These are phyloP conservation scores for Flaveria ramosissima DNA, from an alignment of 129 eudicot genomes.

Conservation along the genomic window DNA sequence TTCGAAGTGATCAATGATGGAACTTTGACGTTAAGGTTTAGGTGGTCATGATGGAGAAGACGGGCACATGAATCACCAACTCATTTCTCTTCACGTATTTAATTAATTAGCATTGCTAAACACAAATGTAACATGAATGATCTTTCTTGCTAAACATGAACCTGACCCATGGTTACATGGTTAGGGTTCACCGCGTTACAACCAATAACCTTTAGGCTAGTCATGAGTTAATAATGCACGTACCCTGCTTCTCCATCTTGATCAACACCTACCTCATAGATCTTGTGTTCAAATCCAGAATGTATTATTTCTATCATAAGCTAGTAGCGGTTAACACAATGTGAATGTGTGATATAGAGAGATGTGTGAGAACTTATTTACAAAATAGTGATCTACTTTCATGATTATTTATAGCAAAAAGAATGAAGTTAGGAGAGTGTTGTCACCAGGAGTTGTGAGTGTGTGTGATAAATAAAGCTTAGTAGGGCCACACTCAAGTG, in stretches of 20 bases:
- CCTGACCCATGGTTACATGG: too few relatives aligned
- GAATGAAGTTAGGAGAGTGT: constrained; percentile 15
- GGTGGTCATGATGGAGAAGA: constrained; percentile 98
- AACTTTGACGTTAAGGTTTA: constrained; percentile 27
- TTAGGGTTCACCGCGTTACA: too few relatives aligned
- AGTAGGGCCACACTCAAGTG: constrained; percentile 37
- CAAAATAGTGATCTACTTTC: constrained; percentile 15
- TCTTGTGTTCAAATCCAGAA: constrained; percentile 20
- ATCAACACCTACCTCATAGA: constrained; percentile 70
- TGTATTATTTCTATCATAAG: constrained; percentile 19
- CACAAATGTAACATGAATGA: background rate
- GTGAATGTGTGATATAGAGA: background rate
- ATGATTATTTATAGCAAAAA: constrained; percentile 46
- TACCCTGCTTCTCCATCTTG: constrained; percentile 99
- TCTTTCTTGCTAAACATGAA: background rate
- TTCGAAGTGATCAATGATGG: constrained; percentile 17
- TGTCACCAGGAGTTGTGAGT: background rate
- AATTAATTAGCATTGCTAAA: background rate
- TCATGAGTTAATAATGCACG: constrained; percentile 91
- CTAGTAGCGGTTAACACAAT: background rate
- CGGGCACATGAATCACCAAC: constrained; percentile 92
- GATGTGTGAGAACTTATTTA: constrained; percentile 8
- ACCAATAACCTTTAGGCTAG: too few relatives aligned
- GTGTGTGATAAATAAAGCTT: constrained; percentile 15
- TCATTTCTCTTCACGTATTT: constrained; percentile 18